phyloP scores from a whole-genome alignment of 495 filamentous ascomycete genomes.

The Barbatosphaeria neglecta region DNA sequence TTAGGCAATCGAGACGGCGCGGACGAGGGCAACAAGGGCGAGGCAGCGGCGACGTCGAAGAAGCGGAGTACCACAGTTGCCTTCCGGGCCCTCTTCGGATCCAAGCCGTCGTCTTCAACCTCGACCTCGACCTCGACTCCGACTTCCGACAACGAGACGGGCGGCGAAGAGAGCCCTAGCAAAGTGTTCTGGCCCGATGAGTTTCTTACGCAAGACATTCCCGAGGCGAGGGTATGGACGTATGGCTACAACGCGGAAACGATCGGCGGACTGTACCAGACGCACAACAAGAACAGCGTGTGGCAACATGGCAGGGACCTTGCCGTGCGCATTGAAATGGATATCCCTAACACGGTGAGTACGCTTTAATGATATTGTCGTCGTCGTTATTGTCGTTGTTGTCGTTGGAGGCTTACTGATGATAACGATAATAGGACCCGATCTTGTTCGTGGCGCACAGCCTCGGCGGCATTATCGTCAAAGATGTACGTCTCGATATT shows the following conservation, averaged over 20 bases:
- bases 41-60: not conserved
- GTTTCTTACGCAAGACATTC: slow-evolving; percentile 21
- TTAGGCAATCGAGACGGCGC: slow-evolving; percentile 3
- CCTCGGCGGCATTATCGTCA: slow-evolving; percentile 29
- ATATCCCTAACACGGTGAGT: slow-evolving; percentile 17
- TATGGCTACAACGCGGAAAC: slow-evolving; percentile 34
- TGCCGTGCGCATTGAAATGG: slow-evolving; percentile 12
- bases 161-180: too few relatives aligned
- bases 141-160: too few relatives aligned
- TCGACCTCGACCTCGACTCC: not conserved
- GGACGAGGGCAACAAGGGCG: not conserved
- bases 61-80: not conserved
- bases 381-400: too few relatives aligned
- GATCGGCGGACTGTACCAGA: slow-evolving; percentile 18
- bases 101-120: not conserved
- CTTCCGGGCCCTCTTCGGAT: not conserved
- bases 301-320: slow-evolving; percentile 22
- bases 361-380: too few relatives aligned
- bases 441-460: slow-evolving; percentile 30
- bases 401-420: not conserved
- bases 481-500: slow-evolving; percentile 25
- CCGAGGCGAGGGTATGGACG: slow-evolving; percentile 26
- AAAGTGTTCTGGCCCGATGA: slow-evolving; percentile 25
- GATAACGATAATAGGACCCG: slow-evolving; percentile 10
- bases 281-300: slow-evolving; percentile 25